phyloP scores from a whole-genome alignment of 345 rosid species.

The Salix exigua region DNA sequence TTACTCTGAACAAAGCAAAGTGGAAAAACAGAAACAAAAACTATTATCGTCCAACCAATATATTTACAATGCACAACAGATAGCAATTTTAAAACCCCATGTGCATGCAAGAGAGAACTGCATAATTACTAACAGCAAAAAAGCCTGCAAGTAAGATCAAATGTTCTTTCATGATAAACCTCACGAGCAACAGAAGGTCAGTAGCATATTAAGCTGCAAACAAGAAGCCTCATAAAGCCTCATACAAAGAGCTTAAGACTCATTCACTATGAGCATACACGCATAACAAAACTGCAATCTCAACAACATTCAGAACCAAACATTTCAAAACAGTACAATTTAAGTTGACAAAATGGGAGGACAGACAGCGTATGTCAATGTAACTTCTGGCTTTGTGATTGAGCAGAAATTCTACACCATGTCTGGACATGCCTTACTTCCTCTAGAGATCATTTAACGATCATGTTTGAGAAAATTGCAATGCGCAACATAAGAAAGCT shows the following conservation, averaged over 20 bases:
- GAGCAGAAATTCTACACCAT: background rate
- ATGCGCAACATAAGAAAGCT: too few relatives aligned
- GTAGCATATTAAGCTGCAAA: background rate
- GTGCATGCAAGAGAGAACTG: background rate
- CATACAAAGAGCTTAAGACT: background rate
- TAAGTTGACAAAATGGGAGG: background rate
- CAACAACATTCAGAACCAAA: background rate
- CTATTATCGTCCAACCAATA: background rate
- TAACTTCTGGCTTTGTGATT: background rate
- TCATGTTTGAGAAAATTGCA: background rate
- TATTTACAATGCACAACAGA: background rate
- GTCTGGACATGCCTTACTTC: background rate
- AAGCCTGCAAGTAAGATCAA: background rate
- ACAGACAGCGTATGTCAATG: background rate
- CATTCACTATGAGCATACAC: background rate
- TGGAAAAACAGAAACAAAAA: constrained; percentile 1
- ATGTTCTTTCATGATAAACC: too few relatives aligned
- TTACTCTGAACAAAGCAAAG: constrained; percentile 60
- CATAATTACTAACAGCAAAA: background rate
- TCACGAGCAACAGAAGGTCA: background rate
- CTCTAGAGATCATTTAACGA: background rate
- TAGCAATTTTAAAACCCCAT: background rate
- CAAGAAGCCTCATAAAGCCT: background rate
- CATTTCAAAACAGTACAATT: background rate
- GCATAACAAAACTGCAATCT: background rate